Base-by-base conservation (phyloP, 2,329 filamentous ascomycete species). In the Stemphylium beticola region DNA sequence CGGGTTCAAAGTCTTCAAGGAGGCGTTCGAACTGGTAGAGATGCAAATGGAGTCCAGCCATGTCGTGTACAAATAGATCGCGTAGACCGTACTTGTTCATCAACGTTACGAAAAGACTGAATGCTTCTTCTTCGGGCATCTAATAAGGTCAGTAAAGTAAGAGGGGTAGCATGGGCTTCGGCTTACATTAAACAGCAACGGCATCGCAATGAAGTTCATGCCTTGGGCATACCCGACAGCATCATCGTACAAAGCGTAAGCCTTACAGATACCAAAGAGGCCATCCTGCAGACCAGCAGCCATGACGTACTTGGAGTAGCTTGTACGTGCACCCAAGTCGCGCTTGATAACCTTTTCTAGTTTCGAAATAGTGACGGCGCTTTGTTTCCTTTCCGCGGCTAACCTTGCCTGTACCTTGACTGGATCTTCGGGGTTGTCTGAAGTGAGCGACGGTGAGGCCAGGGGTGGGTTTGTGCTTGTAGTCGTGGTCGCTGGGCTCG, bases 191-290 rank as follows among this genome's bases (percentile, higher is more conserved):
- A 99, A 97, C 1, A 99, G 81, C 15, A 99, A 76, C 20, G 96
- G 95, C 92, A 98, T 98, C 43, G 92, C 90, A 55, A 99, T 86
- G 70, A 99, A 99, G 73, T 98, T 99, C 90, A 99, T 97, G 71
- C 95, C 95, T 76, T 99, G 95, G 0, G 96, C 93, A 75, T 99
- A 99, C 29, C 95, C 93, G 32, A 99, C 95, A 7, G 83, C 89
- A 69, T 96, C 92, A 69, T 99, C 95, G 66, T 93, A 98, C 26
- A 99, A 81, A 12, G 95, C 95, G 77, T 99, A 99, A 1, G 95
- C 93, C 76, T 98, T 99, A 80, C 95, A 99, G 32, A 99, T 86
- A 33, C 93, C 93, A 76, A 96, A 98, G 9, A 99, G 83, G 8
- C 91, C 91, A 67, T 98, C 95, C 75, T 98, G 95, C 38, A 96